Evolutionary conservation across 2,329 filamentous ascomycete genomes (phyloP).

Genomic region (Dendryphion nanum): DNA sequence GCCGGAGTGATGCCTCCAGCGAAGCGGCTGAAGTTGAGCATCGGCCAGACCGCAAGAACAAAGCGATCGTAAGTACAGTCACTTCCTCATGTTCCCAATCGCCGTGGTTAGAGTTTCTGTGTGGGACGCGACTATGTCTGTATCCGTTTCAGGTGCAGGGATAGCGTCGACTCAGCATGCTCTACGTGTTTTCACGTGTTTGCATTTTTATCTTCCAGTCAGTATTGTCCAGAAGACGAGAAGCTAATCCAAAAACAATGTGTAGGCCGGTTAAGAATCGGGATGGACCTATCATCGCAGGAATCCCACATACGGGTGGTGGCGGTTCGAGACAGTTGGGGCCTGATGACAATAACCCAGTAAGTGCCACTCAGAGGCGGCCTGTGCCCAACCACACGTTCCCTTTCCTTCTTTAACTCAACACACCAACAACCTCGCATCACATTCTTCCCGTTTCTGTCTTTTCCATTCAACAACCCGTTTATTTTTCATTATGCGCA

Average conservation of each 20-base stretch:
- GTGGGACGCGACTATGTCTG: conserved; percentile 15
- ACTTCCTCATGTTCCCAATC: conserved; percentile 9
- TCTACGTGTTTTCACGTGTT: conserved; percentile 31
- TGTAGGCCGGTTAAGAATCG: conserved; percentile 75
- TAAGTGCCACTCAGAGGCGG: conserved; percentile 48
- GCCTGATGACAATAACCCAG: conserved; percentile 57
- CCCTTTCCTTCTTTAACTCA: conserved; percentile 37
- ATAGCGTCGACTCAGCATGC: conserved; percentile 30
- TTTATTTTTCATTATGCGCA: conserved; percentile 22
- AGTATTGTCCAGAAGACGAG: too few relatives aligned
- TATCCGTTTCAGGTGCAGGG: conserved; percentile 24
- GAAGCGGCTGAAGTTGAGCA: conserved; percentile 36
- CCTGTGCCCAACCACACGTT: conserved; percentile 43
- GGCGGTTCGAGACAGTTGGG: conserved; percentile 63
- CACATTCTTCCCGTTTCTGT: conserved; percentile 3
- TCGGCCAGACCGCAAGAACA: conserved; percentile 35
- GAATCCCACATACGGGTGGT: conserved; percentile 56
- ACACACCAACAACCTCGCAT: conserved; percentile 33
- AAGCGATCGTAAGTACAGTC: conserved; percentile 37
- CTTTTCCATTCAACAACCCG: conserved; percentile 4
- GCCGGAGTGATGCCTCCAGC: conserved; percentile 20
- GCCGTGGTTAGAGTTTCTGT: conserved; percentile 11
- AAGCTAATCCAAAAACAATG: conserved; percentile 27
- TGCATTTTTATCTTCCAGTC: conserved; percentile 5
- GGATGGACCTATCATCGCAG: conserved; percentile 64